Base-by-base conservation (phyloP, 2,329 filamentous ascomycete genomes). In the Hymenoscyphus repandus region DNA sequence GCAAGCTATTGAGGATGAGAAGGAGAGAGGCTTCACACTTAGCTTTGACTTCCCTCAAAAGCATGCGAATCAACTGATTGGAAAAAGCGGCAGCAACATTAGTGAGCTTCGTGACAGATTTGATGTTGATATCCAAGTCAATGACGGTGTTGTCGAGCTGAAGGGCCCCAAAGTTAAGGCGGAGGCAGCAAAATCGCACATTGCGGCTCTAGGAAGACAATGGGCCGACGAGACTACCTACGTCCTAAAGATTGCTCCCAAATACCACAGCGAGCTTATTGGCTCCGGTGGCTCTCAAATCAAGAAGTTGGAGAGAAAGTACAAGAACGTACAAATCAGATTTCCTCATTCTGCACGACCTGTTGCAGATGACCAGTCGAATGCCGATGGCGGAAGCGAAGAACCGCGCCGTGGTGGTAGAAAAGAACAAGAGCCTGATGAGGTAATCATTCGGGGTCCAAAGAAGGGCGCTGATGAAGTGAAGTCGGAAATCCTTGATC, bases 111-210 rank as follows among this genome's bases (percentile, higher is more conserved):
- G 81, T 42, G 83, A 86, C 55, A 79, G 79, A 56, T 85, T 84
- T 53, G 81, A 85, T 52, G 83, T 86, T 5, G 82, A 85, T 52
- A 85, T 99, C 56, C 90, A 96, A 70, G 86, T 97, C 36, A 85
- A 95, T 59, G 89, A 96, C 62, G 93, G 93, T 59, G 91, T 91
- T 71, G 90, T 97, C 45, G 90, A 96, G 70, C 82, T 99, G 61
- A 96, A 95, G 75, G 93, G 95, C 22, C 92, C 93, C 45, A 89
- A 95, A 72, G 89, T 90, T 45, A 97, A 97, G 77, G 90, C 91
- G 1, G 90, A 96, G 68, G 82, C 83, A 45, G 90, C 89, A 57
- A 93, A 88, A 69, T 74, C 83, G 36, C 84, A 96, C 64, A 96
- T 99, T 60, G 75, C 84, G 56, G 79, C 83, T 36, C 74, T 96